Percentiles rank a stretch among this genome's conserved stretches.
phyloP scores from a whole-genome alignment of 1,139 yeast genomes.

The Candida frijolesensis region DNA sequence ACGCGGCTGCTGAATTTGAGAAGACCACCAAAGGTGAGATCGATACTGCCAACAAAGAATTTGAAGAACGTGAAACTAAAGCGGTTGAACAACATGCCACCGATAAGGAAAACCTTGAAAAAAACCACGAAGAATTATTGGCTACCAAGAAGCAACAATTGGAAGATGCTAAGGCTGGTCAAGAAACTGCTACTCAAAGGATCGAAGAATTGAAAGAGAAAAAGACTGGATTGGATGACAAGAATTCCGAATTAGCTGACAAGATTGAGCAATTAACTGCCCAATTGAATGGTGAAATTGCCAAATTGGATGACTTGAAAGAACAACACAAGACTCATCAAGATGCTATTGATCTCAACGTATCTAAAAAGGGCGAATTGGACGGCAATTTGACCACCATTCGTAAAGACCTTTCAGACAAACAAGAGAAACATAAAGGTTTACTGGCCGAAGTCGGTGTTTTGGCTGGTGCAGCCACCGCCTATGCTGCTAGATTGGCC shows the following conservation, averaged over 20 bases:
- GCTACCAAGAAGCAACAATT: conserved; percentile 53
- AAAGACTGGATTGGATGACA: conserved; percentile 42
- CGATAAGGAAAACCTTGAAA: conserved; percentile 46
- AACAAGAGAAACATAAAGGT: conserved; percentile 38
- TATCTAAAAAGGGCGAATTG: conserved; percentile 43
- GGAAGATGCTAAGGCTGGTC: conserved; percentile 49
- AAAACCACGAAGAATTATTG: conserved; percentile 50
- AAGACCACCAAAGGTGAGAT: conserved; percentile 43
- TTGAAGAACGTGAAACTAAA: conserved; percentile 46
- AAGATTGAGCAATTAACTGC: conserved; percentile 46
- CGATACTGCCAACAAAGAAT: conserved; percentile 48
- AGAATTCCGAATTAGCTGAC: conserved; percentile 45
- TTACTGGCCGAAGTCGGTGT: conserved; percentile 48
- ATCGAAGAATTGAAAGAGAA: conserved; percentile 48
- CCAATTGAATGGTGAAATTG: conserved; percentile 41
- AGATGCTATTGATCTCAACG: conserved; percentile 37
- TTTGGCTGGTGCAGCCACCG: conserved; percentile 44
- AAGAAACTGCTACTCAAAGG: conserved; percentile 47
- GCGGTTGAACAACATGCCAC: conserved; percentile 50
- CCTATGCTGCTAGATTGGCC: conserved; percentile 48
- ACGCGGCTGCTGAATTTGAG: conserved; percentile 39
- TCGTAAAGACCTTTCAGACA: conserved; percentile 37
- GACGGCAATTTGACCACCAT: conserved; percentile 37
- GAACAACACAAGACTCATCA: conserved; percentile 43
- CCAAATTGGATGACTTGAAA: conserved; percentile 44